A percentile compares a stretch with the other conserved stretches of the same genome.
Conservation (phyloP, 169 alveolate genomes). For the Theileria equi region DNA sequence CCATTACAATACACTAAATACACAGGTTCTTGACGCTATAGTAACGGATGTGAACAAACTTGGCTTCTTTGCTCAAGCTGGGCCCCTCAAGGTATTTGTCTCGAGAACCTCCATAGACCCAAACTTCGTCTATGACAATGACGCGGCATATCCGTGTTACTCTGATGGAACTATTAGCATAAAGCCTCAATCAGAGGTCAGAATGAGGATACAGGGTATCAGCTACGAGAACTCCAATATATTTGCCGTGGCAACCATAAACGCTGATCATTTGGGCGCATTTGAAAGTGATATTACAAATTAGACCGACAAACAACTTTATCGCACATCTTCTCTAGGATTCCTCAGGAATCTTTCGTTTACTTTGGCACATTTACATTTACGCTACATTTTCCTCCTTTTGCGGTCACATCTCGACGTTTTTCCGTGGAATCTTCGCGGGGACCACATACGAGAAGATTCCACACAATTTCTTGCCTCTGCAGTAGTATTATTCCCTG, state of each 20-base stretch:
- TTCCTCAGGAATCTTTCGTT: too few species aligned
- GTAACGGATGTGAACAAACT: conserved; percentile 87
- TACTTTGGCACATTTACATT: too few species aligned
- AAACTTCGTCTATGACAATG: conserved; percentile 80
- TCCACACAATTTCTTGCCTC: too few species aligned
- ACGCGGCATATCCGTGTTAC: conserved; percentile 80
- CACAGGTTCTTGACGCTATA: conserved; percentile 84
- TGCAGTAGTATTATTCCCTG: too few species aligned
- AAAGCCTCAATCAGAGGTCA: conserved; percentile 81
- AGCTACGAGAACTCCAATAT: conserved; percentile 83
- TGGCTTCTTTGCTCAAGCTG: conserved; percentile 88
- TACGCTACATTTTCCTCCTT: too few species aligned
- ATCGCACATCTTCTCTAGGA: too few species aligned
- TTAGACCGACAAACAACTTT: conserved; percentile 2
- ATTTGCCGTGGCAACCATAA: conserved; percentile 88
- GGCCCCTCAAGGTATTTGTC: conserved; percentile 88
- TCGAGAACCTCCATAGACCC: conserved; percentile 86
- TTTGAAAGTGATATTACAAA: conserved; percentile 62
- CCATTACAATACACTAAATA: not conserved
- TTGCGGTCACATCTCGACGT: too few species aligned
- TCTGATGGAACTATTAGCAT: conserved; percentile 81
- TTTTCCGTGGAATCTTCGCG: too few species aligned
- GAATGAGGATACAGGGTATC: conserved; percentile 86
- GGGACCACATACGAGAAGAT: too few species aligned
- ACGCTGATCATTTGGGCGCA: conserved; percentile 86